Percentiles rank a stretch among this genome's conserved stretches.
Conservation (phyloP, 2,329 filamentous ascomycete genomes). For the Phaeosphaeriaceae sp. region DNA sequence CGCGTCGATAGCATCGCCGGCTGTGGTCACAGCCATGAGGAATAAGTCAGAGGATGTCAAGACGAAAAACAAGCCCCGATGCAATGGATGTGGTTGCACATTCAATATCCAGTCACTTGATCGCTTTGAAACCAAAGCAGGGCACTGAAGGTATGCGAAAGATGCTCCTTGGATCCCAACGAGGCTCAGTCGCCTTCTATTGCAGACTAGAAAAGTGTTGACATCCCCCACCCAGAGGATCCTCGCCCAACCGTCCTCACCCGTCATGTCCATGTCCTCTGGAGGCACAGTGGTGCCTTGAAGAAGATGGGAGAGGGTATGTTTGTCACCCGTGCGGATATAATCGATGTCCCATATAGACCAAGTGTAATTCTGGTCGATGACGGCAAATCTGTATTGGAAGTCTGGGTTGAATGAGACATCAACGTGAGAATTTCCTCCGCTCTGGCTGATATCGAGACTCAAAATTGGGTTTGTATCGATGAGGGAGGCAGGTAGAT, state of each 20-base stretch:
- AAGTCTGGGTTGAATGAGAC: conserved; percentile 70
- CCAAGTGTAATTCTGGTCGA: conserved; percentile 73
- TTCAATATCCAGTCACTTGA: conserved; percentile 63
- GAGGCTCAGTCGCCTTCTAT: conserved; percentile 50
- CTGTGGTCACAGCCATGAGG: conserved; percentile 54
- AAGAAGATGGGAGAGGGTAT: conserved; percentile 43
- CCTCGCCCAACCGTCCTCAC: conserved; percentile 58
- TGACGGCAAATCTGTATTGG: conserved; percentile 67
- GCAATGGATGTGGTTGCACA: conserved; percentile 56
- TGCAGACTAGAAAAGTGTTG: conserved; percentile 61
- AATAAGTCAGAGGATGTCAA: conserved; percentile 63
- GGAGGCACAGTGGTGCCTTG: conserved; percentile 22
- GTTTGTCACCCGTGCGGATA: conserved; percentile 32
- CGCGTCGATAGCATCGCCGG: conserved; percentile 29
- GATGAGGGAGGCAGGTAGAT: conserved; percentile 58
- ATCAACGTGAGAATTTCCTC: conserved; percentile 65
- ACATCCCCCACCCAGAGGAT: conserved; percentile 57
- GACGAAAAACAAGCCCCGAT: conserved; percentile 62
- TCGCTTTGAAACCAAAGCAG: conserved; percentile 31
- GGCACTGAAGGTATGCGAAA: conserved; percentile 26
- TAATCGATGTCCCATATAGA: conserved; percentile 67
- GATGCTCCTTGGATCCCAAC: conserved; percentile 40
- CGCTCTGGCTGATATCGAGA: conserved; percentile 61
- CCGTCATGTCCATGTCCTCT: conserved; percentile 2
- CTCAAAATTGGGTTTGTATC: conserved; percentile 62